These are phyloP conservation scores for Psidium guajava DNA, from an alignment of 345 rosid genomes.

Conservation along the genomic window DNA sequence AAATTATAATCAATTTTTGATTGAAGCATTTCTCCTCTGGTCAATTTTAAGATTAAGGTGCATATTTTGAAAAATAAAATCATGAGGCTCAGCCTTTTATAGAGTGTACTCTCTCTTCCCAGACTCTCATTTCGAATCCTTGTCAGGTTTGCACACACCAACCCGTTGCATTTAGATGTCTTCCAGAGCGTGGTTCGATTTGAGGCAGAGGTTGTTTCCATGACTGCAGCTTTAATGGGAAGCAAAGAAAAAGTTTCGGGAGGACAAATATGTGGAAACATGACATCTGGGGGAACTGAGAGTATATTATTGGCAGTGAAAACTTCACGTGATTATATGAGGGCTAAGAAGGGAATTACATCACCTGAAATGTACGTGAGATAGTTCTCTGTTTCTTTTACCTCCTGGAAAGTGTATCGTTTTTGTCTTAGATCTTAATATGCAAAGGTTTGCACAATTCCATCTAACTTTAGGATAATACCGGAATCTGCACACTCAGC, in stretches of 20 bases:
- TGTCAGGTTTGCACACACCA: conserved; percentile 94
- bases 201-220: conserved; percentile 95
- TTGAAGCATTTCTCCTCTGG: neutral
- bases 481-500: conserved; percentile 96
- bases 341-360: conserved; percentile 66
- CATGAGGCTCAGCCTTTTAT: neutral
- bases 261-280: conserved; percentile 89
- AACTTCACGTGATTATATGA: conserved; percentile 94
- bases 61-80: neutral
- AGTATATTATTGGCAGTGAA: conserved; percentile 91
- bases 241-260: conserved; percentile 62
- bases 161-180: conserved; percentile 82
- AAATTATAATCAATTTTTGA: neutral
- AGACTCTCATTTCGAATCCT: neutral
- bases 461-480: conserved; percentile 57
- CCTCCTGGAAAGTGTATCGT: neutral
- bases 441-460: neutral
- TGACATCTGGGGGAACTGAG: conserved; percentile 99
- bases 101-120: neutral
- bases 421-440: neutral
- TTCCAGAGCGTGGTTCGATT: conserved; percentile 76
- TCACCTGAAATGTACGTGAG: conserved; percentile 69
- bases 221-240: conserved; percentile 86
- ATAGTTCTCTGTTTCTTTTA: neutral
- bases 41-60: neutral